Percentiles rank a stretch among this genome's conserved stretches.
These are phyloP conservation scores for Boletus bicolor DNA, from an alignment of 768 basidiomycete genomes.

Conservation along the genomic window DNA sequence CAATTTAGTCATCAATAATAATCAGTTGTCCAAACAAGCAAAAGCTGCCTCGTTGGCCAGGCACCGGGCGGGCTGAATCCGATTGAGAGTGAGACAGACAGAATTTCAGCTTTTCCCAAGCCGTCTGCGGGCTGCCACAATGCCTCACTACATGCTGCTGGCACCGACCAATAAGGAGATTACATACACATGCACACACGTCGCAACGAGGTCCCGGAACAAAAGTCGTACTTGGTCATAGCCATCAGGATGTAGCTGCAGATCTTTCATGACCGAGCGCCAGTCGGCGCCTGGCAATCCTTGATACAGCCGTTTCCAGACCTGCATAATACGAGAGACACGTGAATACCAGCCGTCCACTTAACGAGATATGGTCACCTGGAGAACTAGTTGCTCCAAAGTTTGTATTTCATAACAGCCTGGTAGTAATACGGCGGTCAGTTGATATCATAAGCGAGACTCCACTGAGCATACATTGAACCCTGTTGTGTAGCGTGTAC, in stretches of 20 bases:
- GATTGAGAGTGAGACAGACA: slow-evolving; percentile 11
- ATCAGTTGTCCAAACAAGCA: slow-evolving; percentile 10
- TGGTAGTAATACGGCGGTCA: slow-evolving; percentile 22
- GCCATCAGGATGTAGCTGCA: slow-evolving; percentile 22
- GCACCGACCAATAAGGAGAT: slow-evolving; percentile 20
- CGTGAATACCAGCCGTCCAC: slow-evolving; percentile 23
- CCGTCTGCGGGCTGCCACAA: slow-evolving; percentile 7
- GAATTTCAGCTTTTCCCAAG: slow-evolving; percentile 10
- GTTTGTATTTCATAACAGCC: slow-evolving; percentile 39
- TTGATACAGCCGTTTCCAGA: slow-evolving; percentile 36
- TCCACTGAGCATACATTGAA: slow-evolving; percentile 22
- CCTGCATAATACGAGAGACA: slow-evolving; percentile 22
- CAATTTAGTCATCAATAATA: slow-evolving; percentile 13
- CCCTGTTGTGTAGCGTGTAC: slow-evolving; percentile 18
- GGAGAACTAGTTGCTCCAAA: slow-evolving; percentile 32
- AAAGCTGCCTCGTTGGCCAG: slow-evolving; percentile 14
- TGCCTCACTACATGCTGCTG: slow-evolving; percentile 25
- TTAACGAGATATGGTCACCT: slow-evolving; percentile 24
- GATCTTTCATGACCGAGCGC: slow-evolving; percentile 37
- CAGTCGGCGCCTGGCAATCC: slow-evolving; percentile 30
- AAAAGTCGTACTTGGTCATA: slow-evolving; percentile 18
- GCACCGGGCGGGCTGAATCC: slow-evolving; percentile 6
- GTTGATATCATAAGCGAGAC: slow-evolving; percentile 8
- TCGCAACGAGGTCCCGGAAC: slow-evolving; percentile 20
- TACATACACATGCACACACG: slow-evolving; percentile 23